Conservation (phyloP, 768 basidiomycete species). For the Podaxis pistillaris region DNA sequence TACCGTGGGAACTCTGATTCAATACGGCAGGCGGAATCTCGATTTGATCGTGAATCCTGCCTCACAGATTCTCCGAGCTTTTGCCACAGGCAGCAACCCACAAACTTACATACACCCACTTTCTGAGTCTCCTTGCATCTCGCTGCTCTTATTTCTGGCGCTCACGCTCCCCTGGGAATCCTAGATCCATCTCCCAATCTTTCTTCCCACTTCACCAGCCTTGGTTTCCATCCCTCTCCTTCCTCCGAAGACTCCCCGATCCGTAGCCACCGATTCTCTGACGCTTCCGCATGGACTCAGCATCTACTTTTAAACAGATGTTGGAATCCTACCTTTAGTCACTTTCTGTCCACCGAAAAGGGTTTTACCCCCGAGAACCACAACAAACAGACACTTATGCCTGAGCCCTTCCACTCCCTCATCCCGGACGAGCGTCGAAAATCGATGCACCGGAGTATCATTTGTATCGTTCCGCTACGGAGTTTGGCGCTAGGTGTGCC, state of each 20-base stretch:
- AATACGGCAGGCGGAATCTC: constrained; percentile 15
- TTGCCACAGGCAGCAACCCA: constrained; percentile 20
- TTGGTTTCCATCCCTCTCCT: constrained; percentile 24
- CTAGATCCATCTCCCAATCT: constrained; percentile 16
- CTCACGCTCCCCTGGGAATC: not conserved
- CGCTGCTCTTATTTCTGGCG: not conserved
- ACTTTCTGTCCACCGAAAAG: not conserved
- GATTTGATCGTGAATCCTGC: constrained; percentile 9
- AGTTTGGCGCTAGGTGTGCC: not conserved
- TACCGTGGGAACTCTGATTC: constrained; percentile 34
- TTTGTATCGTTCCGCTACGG: not conserved
- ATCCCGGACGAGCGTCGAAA: not conserved
- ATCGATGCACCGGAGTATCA: not conserved
- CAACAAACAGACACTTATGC: not conserved
- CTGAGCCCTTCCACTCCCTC: not conserved
- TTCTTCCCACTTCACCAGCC: constrained; percentile 27
- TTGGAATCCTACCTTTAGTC: constrained; percentile 1
- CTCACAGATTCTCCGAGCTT: constrained; percentile 35
- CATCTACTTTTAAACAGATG: not conserved
- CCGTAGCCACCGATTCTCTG: constrained; percentile 20
- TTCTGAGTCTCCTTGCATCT: not conserved
- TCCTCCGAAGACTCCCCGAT: constrained; percentile 36
- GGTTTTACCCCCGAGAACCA: constrained; percentile 2
- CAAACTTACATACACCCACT: not conserved
- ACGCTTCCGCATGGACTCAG: constrained; percentile 2